Evolutionary conservation across 257 asterid genomes (phyloP), one percentile per base, ranked within the genome.

Genomic region (Galeopsis tetrahit): DNA sequence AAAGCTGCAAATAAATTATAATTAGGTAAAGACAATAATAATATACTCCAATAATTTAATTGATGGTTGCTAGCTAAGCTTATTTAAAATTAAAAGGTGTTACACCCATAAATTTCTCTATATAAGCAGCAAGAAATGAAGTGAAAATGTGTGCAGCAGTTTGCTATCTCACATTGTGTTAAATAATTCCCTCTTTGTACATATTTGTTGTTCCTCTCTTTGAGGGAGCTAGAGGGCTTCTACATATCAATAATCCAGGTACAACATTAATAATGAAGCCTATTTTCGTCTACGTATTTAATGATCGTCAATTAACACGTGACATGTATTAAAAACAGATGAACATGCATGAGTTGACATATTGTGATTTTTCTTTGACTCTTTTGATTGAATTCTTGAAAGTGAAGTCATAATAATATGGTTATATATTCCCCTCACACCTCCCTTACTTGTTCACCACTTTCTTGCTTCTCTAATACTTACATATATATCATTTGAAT

Each of bases 141-240:
- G 61, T 44, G 74, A 67, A 63, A 64, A 53, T 72, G 64, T 73
- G 87, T 82, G 89, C 84, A 82, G 87, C 87, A 85, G 87, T 71
- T 71, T 82, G 85, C 78, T 80, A 76, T 69, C 83, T 74, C 76
- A 68, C 31, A 65, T 63, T 73, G 72, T 68, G 66, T 70, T 77
- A 66, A 80, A 80, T 72, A 80, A 82, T 71, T 15, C 77, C 84
- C 86, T 79, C 83, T 77, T 39, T 84, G 85, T 77, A 82, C 35
- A 84, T 79, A 77, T 1, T 62, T 68, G 15, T 64, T 67, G 42
- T 59, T 81, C 83, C 82, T 76, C 75, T 33, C 8, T 78, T 68
- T 44, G 84, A 73, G 82, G 79, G 53, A 17, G 70, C 71, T 46
- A 71, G 77, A 72, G 81, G 80, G 33, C 70, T 70, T 55, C 69